Evolutionary conservation across 169 alveolate species (phyloP).

Genomic region (Pseudocohnilembus persalinus): DNA sequence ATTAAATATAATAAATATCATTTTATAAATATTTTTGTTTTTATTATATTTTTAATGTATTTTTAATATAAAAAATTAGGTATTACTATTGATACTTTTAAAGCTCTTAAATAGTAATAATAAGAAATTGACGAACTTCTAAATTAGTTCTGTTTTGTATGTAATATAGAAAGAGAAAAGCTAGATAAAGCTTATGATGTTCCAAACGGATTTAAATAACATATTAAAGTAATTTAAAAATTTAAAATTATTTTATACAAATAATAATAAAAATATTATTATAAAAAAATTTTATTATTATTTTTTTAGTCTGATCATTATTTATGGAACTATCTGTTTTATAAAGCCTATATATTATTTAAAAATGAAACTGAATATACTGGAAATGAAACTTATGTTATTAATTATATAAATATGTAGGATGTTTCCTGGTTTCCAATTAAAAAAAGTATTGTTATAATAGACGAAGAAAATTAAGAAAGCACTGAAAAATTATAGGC

Average conservation of each 20-base stretch:
- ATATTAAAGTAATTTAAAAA: conserved; percentile 10
- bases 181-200: conserved; percentile 34
- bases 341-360: conserved; percentile 28
- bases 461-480: conserved; percentile 38
- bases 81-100: conserved; percentile 45
- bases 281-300: neutral
- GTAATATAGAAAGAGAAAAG: conserved; percentile 38
- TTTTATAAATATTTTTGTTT: neutral
- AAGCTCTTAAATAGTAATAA: conserved; percentile 36
- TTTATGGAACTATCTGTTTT: conserved; percentile 49
- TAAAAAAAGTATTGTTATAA: conserved; percentile 22
- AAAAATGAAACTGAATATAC: conserved; percentile 36
- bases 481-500: conserved; percentile 7
- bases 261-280: neutral
- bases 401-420: conserved; percentile 9
- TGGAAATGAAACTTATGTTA: conserved; percentile 51
- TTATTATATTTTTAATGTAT: too few relatives aligned
- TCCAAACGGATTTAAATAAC: conserved; percentile 24
- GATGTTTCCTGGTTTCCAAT: conserved; percentile 52
- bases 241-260: neutral
- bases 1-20: neutral
- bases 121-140: conserved; percentile 13
- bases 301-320: conserved; percentile 28
- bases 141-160: conserved; percentile 30
- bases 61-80: too few relatives aligned